Evolutionary conservation across 345 rosid species (phyloP).

Genomic region (Salix exigua): DNA sequence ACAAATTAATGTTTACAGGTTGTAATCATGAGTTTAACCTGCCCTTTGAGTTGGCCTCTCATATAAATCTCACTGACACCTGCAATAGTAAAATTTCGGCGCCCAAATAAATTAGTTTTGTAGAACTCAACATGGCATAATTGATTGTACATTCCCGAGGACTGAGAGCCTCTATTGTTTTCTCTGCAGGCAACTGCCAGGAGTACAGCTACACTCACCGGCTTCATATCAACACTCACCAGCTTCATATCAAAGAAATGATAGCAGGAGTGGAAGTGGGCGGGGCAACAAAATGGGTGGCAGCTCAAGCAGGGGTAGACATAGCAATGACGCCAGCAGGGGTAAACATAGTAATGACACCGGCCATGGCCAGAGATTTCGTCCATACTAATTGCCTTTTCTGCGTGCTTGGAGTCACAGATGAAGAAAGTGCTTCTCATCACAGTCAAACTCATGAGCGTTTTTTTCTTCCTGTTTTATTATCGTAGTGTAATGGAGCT

Average conservation of each 20-base stretch:
- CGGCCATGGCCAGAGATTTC: slow-evolving; percentile 66
- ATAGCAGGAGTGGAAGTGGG: slow-evolving; percentile 40
- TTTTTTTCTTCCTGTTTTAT: not conserved
- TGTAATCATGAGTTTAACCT: not conserved
- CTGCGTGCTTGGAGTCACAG: not conserved
- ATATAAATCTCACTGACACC: not conserved
- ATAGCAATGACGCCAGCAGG: slow-evolving; percentile 46
- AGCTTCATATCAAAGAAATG: slow-evolving; percentile 43
- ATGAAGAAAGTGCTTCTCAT: not conserved
- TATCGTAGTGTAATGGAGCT: not conserved
- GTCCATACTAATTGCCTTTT: slow-evolving; percentile 49
- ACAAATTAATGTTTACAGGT: not conserved
- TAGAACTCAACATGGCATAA: not conserved
- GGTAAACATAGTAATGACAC: slow-evolving; percentile 54
- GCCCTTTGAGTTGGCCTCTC: not conserved
- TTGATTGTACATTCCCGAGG: not conserved
- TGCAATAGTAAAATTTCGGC: not conserved
- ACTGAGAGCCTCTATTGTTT: slow-evolving; percentile 3
- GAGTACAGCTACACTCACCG: slow-evolving; percentile 50
- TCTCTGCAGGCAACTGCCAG: slow-evolving; percentile 76
- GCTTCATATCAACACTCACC: slow-evolving; percentile 47
- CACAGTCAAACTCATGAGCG: not conserved
- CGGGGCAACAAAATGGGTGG: slow-evolving; percentile 39
- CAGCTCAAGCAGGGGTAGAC: slow-evolving; percentile 53
- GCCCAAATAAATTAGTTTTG: not conserved